Evolutionary conservation across 768 basidiomycete genomes (phyloP), one percentile per base, ranked within the genome.

Genomic region (Russula foetens): DNA sequence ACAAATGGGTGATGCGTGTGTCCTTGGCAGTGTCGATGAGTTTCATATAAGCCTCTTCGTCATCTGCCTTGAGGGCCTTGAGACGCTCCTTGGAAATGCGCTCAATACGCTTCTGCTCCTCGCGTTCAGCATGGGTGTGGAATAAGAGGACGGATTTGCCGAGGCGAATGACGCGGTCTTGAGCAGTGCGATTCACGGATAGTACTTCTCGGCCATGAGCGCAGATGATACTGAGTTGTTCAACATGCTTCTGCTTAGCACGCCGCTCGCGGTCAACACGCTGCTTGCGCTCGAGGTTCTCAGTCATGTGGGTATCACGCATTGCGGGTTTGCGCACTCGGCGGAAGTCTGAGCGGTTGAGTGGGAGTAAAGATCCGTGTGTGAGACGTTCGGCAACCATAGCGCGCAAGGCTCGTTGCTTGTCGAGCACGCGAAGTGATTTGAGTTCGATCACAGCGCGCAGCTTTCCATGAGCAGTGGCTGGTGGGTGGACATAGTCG

Each of bases 21-120:
- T 99, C 97, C 73, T 99, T 99, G 59, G 96, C 96, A 19, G 95
- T 97, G 72, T 98, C 97, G 69, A 99, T 92, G 68, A 99, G 88
- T 71, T 94, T 94, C 84, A 98, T 88, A 74, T 99, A 99, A n/a
- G 92, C 95, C 74, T 98, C 97, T 77, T 99, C 97, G 76, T 99
- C 96, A 70, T 98, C 95, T 29, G 90, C 90, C 75, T 96, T 94
- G 67, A 98, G 84, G 8, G 96, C 97, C 76, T 91, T 93, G 64
- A 99, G 77, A 90, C 95, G 93, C 73, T 98, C 97, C 77, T 98
- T 98, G 48, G 90, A 86, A 47, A 99, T 85, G 58, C 93, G 80
- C 75, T 98, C 97, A 66, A 99, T 90, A 28, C 96, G 84, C 72
- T 94, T 93, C 81, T 95, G 92, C 72, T 99, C 97, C 74, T 98